A percentile compares a stretch with the other conserved stretches of the same genome.
These are phyloP conservation scores for Aspergillus ochraceus DNA, from an alignment of 2,329 filamentous ascomycete species.

Conservation along the genomic window DNA sequence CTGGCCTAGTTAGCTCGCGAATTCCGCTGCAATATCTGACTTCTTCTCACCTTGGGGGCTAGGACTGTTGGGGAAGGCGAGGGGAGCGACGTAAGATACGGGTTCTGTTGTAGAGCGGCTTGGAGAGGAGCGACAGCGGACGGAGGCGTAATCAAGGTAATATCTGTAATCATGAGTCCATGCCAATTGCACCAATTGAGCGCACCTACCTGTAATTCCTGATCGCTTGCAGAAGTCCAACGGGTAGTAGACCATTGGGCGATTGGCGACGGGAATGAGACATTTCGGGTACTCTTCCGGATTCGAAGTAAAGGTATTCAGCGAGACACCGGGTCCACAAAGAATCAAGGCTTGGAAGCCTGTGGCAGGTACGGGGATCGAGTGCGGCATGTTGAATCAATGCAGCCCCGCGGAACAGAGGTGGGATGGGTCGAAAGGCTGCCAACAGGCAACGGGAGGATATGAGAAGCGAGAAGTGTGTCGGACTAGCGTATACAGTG, in stretches of 20 bases:
- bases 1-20: not conserved
- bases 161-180: constrained; percentile 32
- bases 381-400: constrained; percentile 29
- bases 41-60: constrained; percentile 59
- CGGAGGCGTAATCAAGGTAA: constrained; percentile 50
- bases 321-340: constrained; percentile 49
- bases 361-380: constrained; percentile 55
- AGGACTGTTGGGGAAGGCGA: constrained; percentile 66
- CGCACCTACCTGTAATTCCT: constrained; percentile 45
- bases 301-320: constrained; percentile 52
- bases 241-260: constrained; percentile 52
- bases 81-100: constrained; percentile 51
- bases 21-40: not conserved
- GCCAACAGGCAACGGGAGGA: not conserved
- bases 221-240: constrained; percentile 51
- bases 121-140: constrained; percentile 44
- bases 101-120: constrained; percentile 50
- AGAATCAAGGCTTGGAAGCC: constrained; percentile 52
- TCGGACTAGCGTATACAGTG: not conserved
- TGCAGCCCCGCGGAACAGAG: not conserved
- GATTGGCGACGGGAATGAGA: constrained; percentile 50
- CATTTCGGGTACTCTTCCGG: constrained; percentile 51
- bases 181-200: not conserved
- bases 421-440: not conserved
- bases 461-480: not conserved